Evolutionary conservation across 441 rosid genomes (phyloP).

Genomic region (Mallotus repandus): DNA sequence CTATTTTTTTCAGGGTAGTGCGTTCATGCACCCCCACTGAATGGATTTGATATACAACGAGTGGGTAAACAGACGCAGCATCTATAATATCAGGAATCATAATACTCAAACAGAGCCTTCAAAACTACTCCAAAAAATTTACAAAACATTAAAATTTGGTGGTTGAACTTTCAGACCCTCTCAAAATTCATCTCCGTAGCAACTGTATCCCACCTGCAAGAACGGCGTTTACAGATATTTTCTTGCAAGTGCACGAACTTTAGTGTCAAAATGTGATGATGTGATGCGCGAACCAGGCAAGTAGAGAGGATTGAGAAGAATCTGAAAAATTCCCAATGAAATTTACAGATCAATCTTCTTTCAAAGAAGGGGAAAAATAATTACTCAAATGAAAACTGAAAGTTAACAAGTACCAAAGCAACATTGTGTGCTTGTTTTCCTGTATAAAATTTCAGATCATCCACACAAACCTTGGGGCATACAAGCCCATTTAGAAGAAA

Average conservation of each 20-base stretch:
- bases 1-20: constrained; percentile 1
- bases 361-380: not conserved
- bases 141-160: not conserved
- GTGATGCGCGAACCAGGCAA: constrained; percentile 89
- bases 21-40: not conserved
- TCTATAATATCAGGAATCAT: not conserved
- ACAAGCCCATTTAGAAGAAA: not conserved
- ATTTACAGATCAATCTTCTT: not conserved
- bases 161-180: not conserved
- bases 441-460: not conserved
- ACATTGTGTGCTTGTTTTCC: not conserved
- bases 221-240: constrained; percentile 54
- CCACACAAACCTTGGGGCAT: not conserved
- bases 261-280: constrained; percentile 89
- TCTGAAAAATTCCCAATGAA: constrained; percentile 47
- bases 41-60: not conserved
- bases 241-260: constrained; percentile 91
- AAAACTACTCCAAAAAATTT: not conserved
- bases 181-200: constrained; percentile 3
- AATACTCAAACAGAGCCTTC: not conserved
- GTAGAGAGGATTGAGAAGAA: constrained; percentile 85
- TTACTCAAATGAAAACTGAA: not conserved
- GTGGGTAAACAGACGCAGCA: not conserved
- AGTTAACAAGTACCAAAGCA: not conserved
- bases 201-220: not conserved